Evolutionary conservation across 176 grass and related monocot species (phyloP), one percentile per base, ranked within the genome.

Genomic region (Carex littledalei): DNA sequence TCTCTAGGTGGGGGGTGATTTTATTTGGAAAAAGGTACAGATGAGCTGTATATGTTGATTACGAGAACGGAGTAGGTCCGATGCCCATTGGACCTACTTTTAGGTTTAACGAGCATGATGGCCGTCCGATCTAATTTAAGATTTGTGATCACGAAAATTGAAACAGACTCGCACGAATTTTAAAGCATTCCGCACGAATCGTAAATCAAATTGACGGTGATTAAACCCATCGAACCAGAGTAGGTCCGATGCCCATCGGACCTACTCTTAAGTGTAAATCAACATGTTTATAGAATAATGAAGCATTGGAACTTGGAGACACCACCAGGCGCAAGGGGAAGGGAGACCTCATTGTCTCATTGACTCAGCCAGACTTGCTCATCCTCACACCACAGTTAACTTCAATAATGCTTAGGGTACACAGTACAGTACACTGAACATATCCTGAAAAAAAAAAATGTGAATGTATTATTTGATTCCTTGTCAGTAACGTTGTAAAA

Each of bases 281-380:
- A n/a, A n/a, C 24, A 3, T 66, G n/a, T 50, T 76, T 53, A 76
- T 53, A 53, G 4, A 76, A 76, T 64, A 82, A 64, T 82, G 37
- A 82, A 14, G 80, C 80, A 67, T 67, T 64, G 80, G 60, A 82
- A 82, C 80, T 82, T 82, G 80, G 37, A 67, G 80, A 82, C 80
- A 43, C 17, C 35, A 81, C 61, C 43, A 74, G 43, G 43, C 39
- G 32, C 31, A 16, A 67, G 5, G 14, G 4, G 68, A 29, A 29
- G 29, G 29, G 29, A 39, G 37, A 39, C 37, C 5, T 39, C 37
- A 39, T 39, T 39, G 37, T 39, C 17, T 21, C 18, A 72, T 73
- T 49, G 41, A 73, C 41, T 39, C 4, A 39, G 6, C 37, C 37
- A 39, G 0, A 39, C 37, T 39, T 39, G 37, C 37, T 73, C 21